Conservation (phyloP, 2,329 filamentous ascomycete species). For the Pseudogymnoascus sp. region DNA sequence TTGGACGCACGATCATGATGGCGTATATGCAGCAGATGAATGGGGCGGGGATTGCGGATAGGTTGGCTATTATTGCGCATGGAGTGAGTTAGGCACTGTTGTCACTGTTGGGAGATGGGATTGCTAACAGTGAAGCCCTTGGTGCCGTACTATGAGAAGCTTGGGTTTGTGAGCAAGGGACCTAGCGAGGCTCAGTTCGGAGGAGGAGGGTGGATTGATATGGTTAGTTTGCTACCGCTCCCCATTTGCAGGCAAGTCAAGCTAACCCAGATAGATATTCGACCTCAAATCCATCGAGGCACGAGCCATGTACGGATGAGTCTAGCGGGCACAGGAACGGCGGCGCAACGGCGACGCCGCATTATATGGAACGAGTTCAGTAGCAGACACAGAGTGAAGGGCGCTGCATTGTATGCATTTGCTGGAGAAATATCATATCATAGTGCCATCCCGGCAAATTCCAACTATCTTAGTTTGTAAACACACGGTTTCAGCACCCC, state of each 20-base stretch:
- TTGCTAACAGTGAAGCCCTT: slow-evolving; percentile 43
- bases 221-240: slow-evolving; percentile 47
- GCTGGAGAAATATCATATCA: slow-evolving; percentile 1
- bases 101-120: slow-evolving; percentile 8
- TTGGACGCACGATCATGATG: slow-evolving; percentile 68
- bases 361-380: not conserved
- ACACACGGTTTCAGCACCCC: slow-evolving; percentile 83
- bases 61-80: slow-evolving; percentile 70
- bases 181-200: slow-evolving; percentile 64
- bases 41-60: slow-evolving; percentile 60
- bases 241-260: not conserved
- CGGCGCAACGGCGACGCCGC: not conserved
- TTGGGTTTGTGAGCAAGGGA: slow-evolving; percentile 65
- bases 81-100: slow-evolving; percentile 42
- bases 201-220: slow-evolving; percentile 74
- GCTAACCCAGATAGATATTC: slow-evolving; percentile 18
- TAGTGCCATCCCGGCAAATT: slow-evolving; percentile 7
- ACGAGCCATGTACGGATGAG: slow-evolving; percentile 23
- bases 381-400: not conserved
- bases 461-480: slow-evolving; percentile 66
- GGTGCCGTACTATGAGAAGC: slow-evolving; percentile 66
- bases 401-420: slow-evolving; percentile 7
- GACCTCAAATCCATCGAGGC: slow-evolving; percentile 24
- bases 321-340: not conserved
- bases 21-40: slow-evolving; percentile 72